Conservation (phyloP, 164 flowering plant species). For the Euptelea pleiosperma region DNA sequence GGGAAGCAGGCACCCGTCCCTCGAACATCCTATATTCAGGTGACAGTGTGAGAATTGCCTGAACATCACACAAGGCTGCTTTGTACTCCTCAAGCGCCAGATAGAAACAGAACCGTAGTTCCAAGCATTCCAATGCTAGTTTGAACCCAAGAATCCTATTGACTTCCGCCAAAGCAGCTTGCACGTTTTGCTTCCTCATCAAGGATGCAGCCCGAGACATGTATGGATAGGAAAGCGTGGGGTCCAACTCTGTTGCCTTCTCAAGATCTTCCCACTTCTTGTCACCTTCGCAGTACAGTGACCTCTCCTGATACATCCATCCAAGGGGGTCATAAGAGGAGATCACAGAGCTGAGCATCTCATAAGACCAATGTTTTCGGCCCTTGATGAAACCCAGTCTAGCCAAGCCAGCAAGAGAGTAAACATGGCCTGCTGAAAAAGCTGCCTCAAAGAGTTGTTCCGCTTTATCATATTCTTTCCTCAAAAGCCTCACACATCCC, state of each 20-base stretch:
- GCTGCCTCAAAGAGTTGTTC: conserved; percentile 66
- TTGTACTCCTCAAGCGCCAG: conserved; percentile 76
- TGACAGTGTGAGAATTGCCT: conserved; percentile 87
- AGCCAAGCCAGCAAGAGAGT: conserved; percentile 78
- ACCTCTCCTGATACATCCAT: conserved; percentile 98
- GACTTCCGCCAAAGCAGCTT: conserved; percentile 81
- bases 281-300: conserved; percentile 75
- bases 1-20: conserved; percentile 84
- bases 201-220: conserved; percentile 86
- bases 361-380: conserved; percentile 46
- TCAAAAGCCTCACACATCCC: conserved; percentile 74
- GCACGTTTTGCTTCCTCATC: conserved; percentile 72
- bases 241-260: conserved; percentile 86
- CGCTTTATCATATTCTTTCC: conserved; percentile 87
- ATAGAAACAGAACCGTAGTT: conserved; percentile 85
- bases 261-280: conserved; percentile 73
- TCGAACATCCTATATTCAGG: conserved; percentile 88
- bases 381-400: conserved; percentile 61
- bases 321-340: conserved; percentile 68
- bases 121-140: conserved; percentile 89
- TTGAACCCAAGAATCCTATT: conserved; percentile 86
- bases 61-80: conserved; percentile 82
- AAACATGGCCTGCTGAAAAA: conserved; percentile 69
- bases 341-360: conserved; percentile 70
- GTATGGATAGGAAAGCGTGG: conserved; percentile 92